Base-by-base conservation (phyloP, 306 rosid species). In the Corylus avellana region DNA sequence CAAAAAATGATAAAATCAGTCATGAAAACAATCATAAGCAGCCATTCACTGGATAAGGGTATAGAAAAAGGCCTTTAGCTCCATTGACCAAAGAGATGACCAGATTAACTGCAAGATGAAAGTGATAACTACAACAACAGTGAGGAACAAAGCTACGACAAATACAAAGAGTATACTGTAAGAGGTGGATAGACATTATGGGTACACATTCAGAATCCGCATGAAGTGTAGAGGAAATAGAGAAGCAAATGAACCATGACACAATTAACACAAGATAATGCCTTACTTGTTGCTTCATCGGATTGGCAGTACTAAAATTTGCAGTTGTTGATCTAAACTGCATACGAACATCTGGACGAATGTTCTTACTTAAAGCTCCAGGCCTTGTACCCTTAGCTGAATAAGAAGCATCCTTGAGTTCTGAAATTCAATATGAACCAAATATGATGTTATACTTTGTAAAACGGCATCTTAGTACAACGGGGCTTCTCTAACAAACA, bases 281-380 rank as follows among this genome's bases (percentile, higher is more conserved):
- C 74, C 94, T 59, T 83, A 90, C 97, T 74, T 75, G 83, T 83
- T 82, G 86, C 75, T 77, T 85, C 2, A 70, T 62, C 35, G 74
- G 72, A 66, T 59, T 70, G 76, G 78, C 82, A 70, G 78, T 84
- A 80, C 83, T 74, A 44, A 32, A 35, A 79, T 88, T 84, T 75
- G 67, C 90, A 70, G 58, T 61, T 72, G 92, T 79, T 56, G 86
- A 77, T 84, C 86, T 87, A 73, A 74, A 76, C 61, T 83, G 91
- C 84, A 82, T 74, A 46, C 37, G 82, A 10, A 39, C 77, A 29
- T 79, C 75, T 74, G 82, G 86, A 12, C 51, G 88, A 47, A 74
- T 83, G 32, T 71, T 73, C 75, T 82, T 81, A 49, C 80, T 69
- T 42, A 75, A 50, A 81, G 53, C 72, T 79, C 86, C 86, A 74